Percentiles rank a stretch among this genome's conserved stretches.
These are phyloP conservation scores for bread wheat (Triticum aestivum) DNA, from an alignment of 176 grass and related monocot species.

Conservation along the genomic window IWGSC_CS_RefSeq_v2.1 NC_057804.1:448103471-448103970, in stretches of 20 bases:
- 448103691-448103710: too few relatives aligned
- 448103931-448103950: background rate
- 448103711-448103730: too few relatives aligned
- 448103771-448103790: too few relatives aligned
- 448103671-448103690: too few relatives aligned
- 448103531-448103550: background rate
- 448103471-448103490: background rate
- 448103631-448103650: too few relatives aligned
- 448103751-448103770: too few relatives aligned
- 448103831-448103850: too few relatives aligned
- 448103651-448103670: too few relatives aligned
- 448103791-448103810: conserved; percentile 2
- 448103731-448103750: too few relatives aligned
- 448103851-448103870: too few relatives aligned
- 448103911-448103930: background rate
- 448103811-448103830: background rate
- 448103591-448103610: background rate
- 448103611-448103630: background rate
- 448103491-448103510: background rate
- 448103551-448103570: background rate
- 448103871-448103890: too few relatives aligned
- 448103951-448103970: background rate
- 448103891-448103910: too few relatives aligned
- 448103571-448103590: background rate
- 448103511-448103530: background rate